A percentile compares a stretch with the other conserved stretches of the same genome.
phyloP scores from a whole-genome alignment of 345 rosid species.

The Lepidium sativum region DNA sequence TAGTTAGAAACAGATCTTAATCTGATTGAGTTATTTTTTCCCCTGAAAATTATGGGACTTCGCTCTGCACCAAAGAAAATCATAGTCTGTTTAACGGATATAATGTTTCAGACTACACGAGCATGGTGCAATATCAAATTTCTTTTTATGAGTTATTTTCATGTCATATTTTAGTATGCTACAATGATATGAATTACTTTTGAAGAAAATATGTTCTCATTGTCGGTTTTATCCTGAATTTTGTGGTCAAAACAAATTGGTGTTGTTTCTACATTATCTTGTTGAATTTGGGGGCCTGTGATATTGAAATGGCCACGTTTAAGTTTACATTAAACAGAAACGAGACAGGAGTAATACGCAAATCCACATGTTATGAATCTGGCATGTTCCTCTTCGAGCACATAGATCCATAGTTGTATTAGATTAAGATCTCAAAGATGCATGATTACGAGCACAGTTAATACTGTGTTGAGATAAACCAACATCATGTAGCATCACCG shows the following conservation, averaged over 20 bases:
- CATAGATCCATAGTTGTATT: neutral
- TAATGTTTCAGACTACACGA: conserved; percentile 30
- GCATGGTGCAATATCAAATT: conserved; percentile 27
- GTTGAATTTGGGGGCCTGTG: neutral
- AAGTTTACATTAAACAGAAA: neutral
- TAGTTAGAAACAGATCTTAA: neutral
- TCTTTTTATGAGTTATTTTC: neutral
- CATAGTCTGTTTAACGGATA: conserved; percentile 21
- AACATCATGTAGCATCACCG: no score
- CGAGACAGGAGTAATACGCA: neutral
- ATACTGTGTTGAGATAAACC: no score
- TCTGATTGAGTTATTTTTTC: neutral
- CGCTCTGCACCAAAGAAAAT: conserved; percentile 21
- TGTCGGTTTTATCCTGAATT: neutral
- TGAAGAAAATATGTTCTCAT: neutral
- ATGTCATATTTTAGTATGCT: neutral
- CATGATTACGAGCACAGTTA: no score
- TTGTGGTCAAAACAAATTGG: neutral
- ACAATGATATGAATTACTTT: neutral
- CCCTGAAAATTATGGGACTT: no score
- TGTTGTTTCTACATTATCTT: neutral
- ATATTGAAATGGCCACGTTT: neutral
- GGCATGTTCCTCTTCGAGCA: neutral
- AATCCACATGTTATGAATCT: neutral
- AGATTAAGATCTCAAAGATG: no score